Percentiles rank a stretch among this genome's conserved stretches.
Evolutionary conservation across 441 rosid genomes (phyloP).

Genomic region (Croton laevigatus): DNA sequence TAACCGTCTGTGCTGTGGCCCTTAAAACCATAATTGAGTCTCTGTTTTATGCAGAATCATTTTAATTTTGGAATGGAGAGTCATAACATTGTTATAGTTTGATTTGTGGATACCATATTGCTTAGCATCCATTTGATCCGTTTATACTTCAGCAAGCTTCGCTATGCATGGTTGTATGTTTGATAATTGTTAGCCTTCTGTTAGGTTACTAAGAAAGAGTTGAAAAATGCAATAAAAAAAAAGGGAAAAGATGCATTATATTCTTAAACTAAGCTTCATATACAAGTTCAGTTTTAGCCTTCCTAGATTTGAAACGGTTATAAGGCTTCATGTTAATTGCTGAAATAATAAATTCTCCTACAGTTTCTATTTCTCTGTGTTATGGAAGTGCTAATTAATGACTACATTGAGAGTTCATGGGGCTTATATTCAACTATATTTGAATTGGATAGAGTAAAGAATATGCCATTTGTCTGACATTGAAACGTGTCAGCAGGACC

Average conservation of each 20-base stretch:
- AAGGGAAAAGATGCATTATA: no score
- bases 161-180: neutral
- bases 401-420: neutral
- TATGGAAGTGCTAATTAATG: no score
- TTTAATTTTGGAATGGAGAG: neutral
- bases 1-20: constrained; percentile 17
- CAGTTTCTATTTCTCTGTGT: neutral
- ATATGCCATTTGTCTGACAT: neutral
- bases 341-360: neutral
- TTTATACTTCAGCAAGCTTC: neutral
- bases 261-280: neutral
- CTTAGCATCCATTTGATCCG: constrained; percentile 7
- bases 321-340: neutral
- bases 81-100: neutral
- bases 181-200: neutral
- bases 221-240: no score
- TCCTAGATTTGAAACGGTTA: no score
- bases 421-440: neutral
- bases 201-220: neutral
- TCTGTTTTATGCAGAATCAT: neutral
- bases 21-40: neutral
- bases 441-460: constrained; percentile 15
- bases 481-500: constrained; percentile 36
- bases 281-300: no score
- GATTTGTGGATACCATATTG: neutral